Evolutionary conservation across 768 basidiomycete genomes (phyloP).

Genomic region (Flagelloscypha sp.): DNA sequence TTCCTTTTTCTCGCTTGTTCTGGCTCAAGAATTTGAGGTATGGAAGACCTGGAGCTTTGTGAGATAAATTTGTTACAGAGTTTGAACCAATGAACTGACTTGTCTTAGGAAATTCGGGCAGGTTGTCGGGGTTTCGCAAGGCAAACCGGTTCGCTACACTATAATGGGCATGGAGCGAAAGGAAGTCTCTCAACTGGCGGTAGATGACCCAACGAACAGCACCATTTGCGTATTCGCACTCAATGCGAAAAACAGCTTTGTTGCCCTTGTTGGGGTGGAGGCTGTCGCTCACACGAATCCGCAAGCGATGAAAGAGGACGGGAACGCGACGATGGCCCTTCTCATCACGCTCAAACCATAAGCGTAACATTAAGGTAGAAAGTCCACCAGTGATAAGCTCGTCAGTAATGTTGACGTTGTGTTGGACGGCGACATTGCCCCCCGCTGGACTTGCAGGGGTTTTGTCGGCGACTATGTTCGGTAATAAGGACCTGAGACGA

Average conservation of each 20-base stretch:
- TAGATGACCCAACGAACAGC: slow-evolving; percentile 92
- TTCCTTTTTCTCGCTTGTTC: slow-evolving; percentile 43
- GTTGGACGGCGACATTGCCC: slow-evolving; percentile 41
- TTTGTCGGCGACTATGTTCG: slow-evolving; percentile 36
- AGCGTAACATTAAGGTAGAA: slow-evolving; percentile 65
- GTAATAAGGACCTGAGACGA: slow-evolving; percentile 57
- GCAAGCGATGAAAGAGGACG: slow-evolving; percentile 66
- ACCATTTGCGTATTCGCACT: slow-evolving; percentile 95
- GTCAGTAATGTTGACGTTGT: slow-evolving; percentile 67
- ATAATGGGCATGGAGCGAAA: slow-evolving; percentile 86
- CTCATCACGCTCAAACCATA: slow-evolving; percentile 87
- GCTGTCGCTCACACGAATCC: slow-evolving; percentile 81
- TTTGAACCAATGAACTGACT: slow-evolving; percentile 31
- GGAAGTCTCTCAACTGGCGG: slow-evolving; percentile 85
- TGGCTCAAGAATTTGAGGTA: slow-evolving; percentile 82
- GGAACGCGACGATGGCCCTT: slow-evolving; percentile 76
- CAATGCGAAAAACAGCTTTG: slow-evolving; percentile 82
- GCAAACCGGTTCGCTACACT: slow-evolving; percentile 75
- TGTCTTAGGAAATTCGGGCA: slow-evolving; percentile 89
- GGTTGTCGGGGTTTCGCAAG: slow-evolving; percentile 51
- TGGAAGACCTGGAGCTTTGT: slow-evolving; percentile 52
- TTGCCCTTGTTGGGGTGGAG: slow-evolving; percentile 69
- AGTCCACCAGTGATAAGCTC: slow-evolving; percentile 78
- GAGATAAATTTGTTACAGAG: slow-evolving; percentile 1
- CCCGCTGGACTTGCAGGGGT: slow-evolving; percentile 17